Percentiles rank a stretch among this genome's conserved stretches.
phyloP scores from a whole-genome alignment of 1,284 basidiomycete species.

The Bjerkandera adusta region DNA sequence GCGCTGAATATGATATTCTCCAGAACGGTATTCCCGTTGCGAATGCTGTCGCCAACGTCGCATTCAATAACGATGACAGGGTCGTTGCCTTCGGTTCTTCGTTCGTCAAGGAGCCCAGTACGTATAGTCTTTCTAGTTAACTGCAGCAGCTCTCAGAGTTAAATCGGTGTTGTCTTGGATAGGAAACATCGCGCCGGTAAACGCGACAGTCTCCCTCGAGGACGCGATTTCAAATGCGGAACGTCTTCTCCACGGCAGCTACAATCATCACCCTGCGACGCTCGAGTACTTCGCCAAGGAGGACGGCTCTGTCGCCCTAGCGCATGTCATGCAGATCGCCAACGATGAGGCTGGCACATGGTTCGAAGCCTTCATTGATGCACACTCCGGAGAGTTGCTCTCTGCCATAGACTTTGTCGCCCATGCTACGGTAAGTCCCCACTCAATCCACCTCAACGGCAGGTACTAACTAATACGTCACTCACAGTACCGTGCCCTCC shows the following conservation, averaged over 20 bases:
- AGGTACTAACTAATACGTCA: neutral
- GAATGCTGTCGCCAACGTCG: conserved; percentile 47
- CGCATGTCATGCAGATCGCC: conserved; percentile 56
- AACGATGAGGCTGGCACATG: conserved; percentile 51
- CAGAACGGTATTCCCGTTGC: conserved; percentile 41
- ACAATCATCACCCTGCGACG: conserved; percentile 41
- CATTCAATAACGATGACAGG: conserved; percentile 37
- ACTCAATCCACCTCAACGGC: neutral
- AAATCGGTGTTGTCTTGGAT: no score
- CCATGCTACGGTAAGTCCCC: conserved; percentile 38
- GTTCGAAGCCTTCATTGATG: conserved; percentile 66
- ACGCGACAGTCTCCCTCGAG: conserved; percentile 34
- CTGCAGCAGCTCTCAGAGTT: conserved; percentile 20
- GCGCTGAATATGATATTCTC: neutral
- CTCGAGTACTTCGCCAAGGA: conserved; percentile 45
- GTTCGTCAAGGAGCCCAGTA: conserved; percentile 48
- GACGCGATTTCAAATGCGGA: conserved; percentile 41
- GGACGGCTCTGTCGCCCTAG: conserved; percentile 47
- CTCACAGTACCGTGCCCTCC: conserved; percentile 42
- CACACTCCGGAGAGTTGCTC: conserved; percentile 50
- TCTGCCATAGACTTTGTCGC: conserved; percentile 54
- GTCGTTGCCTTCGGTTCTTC: conserved; percentile 48
- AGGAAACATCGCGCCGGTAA: conserved; percentile 34
- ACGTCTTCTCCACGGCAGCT: conserved; percentile 38
- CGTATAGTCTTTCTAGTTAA: neutral